Base-by-base conservation (phyloP, 1,284 basidiomycete species). In the Phaffia rhodozyma region DNA sequence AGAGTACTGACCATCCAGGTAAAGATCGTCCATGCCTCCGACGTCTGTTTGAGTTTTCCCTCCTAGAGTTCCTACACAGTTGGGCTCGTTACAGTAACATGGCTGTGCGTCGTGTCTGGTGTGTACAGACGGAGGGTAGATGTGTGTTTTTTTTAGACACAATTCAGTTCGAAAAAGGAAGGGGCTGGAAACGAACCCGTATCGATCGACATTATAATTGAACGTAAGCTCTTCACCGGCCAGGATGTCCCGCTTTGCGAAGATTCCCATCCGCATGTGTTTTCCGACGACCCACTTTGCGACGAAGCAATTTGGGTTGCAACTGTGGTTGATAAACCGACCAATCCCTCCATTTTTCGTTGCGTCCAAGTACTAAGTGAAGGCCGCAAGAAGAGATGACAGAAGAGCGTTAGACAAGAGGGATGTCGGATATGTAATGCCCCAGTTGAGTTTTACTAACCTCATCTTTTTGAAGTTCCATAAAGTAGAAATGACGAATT, bases 121-220 rank as follows among this genome's bases (percentile, higher is more conserved):
- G 30, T 7, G 38, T 43, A 23, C 9, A 43, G 55, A 56, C 58
- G 29, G 32, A 38, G 50, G 20, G 21, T 53, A 23, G 49, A 29
- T 32, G 21, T 13, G 3, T 48, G 32, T 9, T 32, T 21, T n/a
- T 38, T 47, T n/a, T 20, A 54, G 27, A 5, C 18, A 16, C 29
- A 43, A 2, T 16, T 43, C 5, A 47, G 23, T 29, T 49, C 59
- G 23, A 38, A 56, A 47, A 23, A 5, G 7, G 56, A 23, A 52
- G 30, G 53, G 13, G 23, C 50, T n/a, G 16, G 5, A 32, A 48
- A 79, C 86, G 65, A 68, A 92, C 90, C 94, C 94, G 74, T 98
- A 99, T 66, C 96, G 89, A 75, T 98, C 96, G 55, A 98, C 96
- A 72, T 98, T 99, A 75, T 99, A 99, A 76, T 99, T 97, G 80